Evolutionary conservation across 2,329 filamentous ascomycete species (phyloP), one percentile per base, ranked within the genome.

Genomic region (Sporothrix globosa): DNA sequence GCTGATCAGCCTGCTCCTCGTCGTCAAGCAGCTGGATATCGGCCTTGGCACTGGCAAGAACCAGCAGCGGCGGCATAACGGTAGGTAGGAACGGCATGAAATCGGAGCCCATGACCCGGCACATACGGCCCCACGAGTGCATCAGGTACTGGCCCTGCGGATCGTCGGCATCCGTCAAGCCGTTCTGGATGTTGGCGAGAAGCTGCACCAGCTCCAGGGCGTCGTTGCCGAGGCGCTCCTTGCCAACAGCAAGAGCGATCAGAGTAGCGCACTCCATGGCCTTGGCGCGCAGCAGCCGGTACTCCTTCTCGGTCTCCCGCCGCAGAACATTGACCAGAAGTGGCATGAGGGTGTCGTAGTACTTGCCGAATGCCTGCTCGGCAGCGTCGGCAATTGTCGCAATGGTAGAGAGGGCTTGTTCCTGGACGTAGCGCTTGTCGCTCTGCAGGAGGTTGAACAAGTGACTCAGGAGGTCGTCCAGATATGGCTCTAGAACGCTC

Each of bases 121-220:
- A 98, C 96, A 99, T 99, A 65, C 96, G 90, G 68, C 96, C 96
- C 96, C 96, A 99, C 83, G 96, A 99, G 84, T 99, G 96, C 82
- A 99, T 92, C 48, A 99, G 86, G 79, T 99, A 99, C 77, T 97
- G 95, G 19, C 93, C 92, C 80, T 99, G 96, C 52, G 96, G 96
- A 78, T 99, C 96, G 76, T 99, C 96, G 1, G 93, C 83, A 76
- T 99, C 96, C 4, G 90, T 91, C 73, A 98, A 96, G 77, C 87
- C 91, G 75, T 89, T 86, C 80, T 99, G 96, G 70, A 98, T 97
- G 73, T 88, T 89, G 68, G 92, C 94, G 68, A 99, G 86, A 27
- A 97, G 86, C 76, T 97, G 90, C 24, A 98, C 95, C 53, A 99
- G 85, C 54, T 89, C 91, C 82, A 96, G 86, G 4, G 95, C 94